Conservation (phyloP, 108 stramenopile species). For the Poteriospumella lacustris region DNA sequence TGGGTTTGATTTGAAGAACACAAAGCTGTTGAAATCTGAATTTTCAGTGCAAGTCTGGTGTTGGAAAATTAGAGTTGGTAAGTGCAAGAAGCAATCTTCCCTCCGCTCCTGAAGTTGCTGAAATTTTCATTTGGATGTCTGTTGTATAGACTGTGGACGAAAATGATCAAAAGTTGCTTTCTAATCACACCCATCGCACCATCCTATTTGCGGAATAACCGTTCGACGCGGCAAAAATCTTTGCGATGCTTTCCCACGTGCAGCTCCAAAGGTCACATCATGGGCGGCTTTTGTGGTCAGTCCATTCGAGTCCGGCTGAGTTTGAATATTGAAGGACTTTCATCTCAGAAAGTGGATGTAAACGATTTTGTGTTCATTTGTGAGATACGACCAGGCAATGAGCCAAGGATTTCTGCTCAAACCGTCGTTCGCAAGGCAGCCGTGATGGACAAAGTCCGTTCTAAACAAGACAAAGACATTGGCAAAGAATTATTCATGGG, state of each 20-base stretch:
- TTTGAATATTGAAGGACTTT: too few species aligned
- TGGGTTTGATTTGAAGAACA: too few species aligned
- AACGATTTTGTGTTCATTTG: not conserved
- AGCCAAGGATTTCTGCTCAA: not conserved
- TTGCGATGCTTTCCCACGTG: conserved; percentile 3
- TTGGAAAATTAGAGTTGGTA: too few species aligned
- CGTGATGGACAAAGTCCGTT: not conserved
- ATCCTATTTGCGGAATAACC: not conserved
- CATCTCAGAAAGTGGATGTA: too few species aligned
- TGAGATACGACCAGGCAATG: not conserved
- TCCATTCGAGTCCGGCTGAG: not conserved
- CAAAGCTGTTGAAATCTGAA: too few species aligned
- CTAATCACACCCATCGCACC: not conserved
- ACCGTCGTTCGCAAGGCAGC: not conserved
- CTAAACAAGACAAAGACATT: not conserved
- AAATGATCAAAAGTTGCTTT: not conserved
- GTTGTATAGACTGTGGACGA: too few species aligned
- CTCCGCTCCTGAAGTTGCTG: too few species aligned
- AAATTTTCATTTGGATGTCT: too few species aligned
- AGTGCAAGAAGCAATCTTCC: too few species aligned
- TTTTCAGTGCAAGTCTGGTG: too few species aligned
- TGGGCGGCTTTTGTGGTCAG: not conserved
- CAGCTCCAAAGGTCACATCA: not conserved
- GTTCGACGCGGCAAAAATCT: conserved; percentile 1
- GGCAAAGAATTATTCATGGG: not conserved